A percentile compares a stretch with the other conserved stretches of the same genome.
phyloP scores from a whole-genome alignment of 2,329 filamentous ascomycete species.

The Hypoxylon sp. region DNA sequence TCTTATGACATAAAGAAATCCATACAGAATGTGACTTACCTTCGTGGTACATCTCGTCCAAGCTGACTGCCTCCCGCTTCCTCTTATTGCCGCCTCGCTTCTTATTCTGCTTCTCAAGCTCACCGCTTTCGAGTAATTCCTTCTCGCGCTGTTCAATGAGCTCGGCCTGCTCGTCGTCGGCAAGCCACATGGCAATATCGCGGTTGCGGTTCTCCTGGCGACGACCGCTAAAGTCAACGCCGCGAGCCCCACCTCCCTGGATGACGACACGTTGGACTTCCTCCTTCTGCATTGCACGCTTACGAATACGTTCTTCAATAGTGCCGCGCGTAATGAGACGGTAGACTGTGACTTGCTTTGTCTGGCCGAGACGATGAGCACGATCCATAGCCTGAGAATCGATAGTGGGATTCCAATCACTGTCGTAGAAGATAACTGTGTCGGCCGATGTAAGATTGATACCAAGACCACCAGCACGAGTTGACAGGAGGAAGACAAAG shows the following conservation, averaged over 20 bases:
- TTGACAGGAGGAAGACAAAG: slow-evolving; percentile 96
- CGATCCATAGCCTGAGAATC: slow-evolving; percentile 99
- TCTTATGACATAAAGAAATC: not conserved
- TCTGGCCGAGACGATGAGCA: slow-evolving; percentile 97
- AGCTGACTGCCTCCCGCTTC: slow-evolving; percentile 73
- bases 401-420: slow-evolving; percentile 99
- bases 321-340: slow-evolving; percentile 96
- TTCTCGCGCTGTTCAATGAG: slow-evolving; percentile 94
- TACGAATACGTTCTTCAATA: slow-evolving; percentile 97
- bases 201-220: slow-evolving; percentile 93
- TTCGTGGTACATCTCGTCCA: slow-evolving; percentile 99
- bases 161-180: slow-evolving; percentile 95
- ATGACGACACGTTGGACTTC: slow-evolving; percentile 98
- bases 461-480: slow-evolving; percentile 95
- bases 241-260: slow-evolving; percentile 85
- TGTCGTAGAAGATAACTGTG: slow-evolving; percentile 99
- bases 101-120: slow-evolving; percentile 72
- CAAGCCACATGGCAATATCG: slow-evolving; percentile 99
- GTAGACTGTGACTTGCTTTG: slow-evolving; percentile 95
- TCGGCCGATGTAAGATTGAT: slow-evolving; percentile 98
- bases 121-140: slow-evolving; percentile 83
- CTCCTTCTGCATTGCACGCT: slow-evolving; percentile 97
- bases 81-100: slow-evolving; percentile 72
- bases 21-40: slow-evolving; percentile 73
- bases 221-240: slow-evolving; percentile 96